phyloP scores from a whole-genome alignment of 2,329 filamentous ascomycete genomes.

The Achaetomium macrosporum region DNA sequence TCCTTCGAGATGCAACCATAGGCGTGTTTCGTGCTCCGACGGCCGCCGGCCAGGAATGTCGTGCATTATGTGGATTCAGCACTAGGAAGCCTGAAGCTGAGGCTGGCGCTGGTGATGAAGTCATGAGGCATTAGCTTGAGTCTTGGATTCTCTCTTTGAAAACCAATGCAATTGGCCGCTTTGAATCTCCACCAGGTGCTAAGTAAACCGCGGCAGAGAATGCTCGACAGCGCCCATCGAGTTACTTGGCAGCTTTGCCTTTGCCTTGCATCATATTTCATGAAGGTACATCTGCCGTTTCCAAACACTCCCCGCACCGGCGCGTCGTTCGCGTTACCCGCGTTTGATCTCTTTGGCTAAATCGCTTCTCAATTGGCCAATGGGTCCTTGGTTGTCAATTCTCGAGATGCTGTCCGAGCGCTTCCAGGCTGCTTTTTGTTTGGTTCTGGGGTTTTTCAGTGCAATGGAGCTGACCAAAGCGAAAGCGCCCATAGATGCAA shows the following conservation, averaged over 20 bases:
- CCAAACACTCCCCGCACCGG: slow-evolving; percentile 14
- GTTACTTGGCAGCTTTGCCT: not conserved
- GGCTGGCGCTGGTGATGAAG: too few relatives aligned
- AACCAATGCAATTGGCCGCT: too few relatives aligned
- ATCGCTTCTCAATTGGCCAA: slow-evolving; percentile 17
- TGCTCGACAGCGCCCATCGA: not conserved
- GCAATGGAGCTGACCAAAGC: not conserved
- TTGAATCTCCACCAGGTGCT: too few relatives aligned
- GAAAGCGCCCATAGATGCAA: not conserved
- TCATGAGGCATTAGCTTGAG: too few relatives aligned
- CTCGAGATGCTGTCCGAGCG: slow-evolving; percentile 10
- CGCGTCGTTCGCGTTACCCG: slow-evolving; percentile 21
- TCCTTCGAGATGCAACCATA: not conserved
- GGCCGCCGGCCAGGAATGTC: not conserved
- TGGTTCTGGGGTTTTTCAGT: not conserved
- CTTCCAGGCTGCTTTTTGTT: not conserved
- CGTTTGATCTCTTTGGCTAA: slow-evolving; percentile 6
- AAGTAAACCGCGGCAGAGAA: not conserved
- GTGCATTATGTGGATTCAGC: not conserved
- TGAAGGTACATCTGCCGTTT: not conserved
- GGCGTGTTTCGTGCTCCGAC: not conserved
- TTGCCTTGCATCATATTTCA: not conserved
- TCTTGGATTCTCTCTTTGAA: too few relatives aligned
- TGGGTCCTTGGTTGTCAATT: not conserved
- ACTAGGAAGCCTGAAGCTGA: too few relatives aligned